Percentiles rank a stretch among this genome's conserved stretches.
phyloP scores from a whole-genome alignment of 768 basidiomycete species.

The Pleurotus tuber-regium region DNA sequence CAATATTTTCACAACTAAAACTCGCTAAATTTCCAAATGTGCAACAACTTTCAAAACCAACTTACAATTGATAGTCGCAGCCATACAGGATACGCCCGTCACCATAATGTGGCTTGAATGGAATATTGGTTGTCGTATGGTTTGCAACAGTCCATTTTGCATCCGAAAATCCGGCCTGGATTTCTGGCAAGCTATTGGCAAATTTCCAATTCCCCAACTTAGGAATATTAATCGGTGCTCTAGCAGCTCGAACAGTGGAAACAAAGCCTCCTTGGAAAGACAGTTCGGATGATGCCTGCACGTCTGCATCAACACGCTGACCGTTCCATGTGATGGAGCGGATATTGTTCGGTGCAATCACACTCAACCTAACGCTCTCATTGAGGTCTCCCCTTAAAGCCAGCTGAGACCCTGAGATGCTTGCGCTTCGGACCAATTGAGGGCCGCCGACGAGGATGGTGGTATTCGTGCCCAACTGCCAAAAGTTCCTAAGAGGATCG shows the following conservation, averaged over 20 bases:
- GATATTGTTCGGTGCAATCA: conserved; percentile 58
- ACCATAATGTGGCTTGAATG: conserved; percentile 65
- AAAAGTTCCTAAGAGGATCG: conserved; percentile 56
- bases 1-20: conserved; percentile 79
- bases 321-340: conserved; percentile 74
- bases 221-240: conserved; percentile 39
- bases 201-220: conserved; percentile 67
- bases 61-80: conserved; percentile 85
- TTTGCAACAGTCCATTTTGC: conserved; percentile 62
- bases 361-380: conserved; percentile 50
- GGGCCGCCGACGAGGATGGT: conserved; percentile 67
- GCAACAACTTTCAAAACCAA: neutral
- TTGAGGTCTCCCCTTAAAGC: conserved; percentile 70
- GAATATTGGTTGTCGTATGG: conserved; percentile 72
- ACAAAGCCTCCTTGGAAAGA: conserved; percentile 45
- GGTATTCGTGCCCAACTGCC: conserved; percentile 70
- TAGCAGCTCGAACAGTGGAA: conserved; percentile 25
- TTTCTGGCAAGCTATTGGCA: conserved; percentile 74
- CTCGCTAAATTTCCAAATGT: too few relatives aligned
- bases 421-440: conserved; percentile 59
- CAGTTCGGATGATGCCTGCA: conserved; percentile 25
- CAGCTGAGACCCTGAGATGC: conserved; percentile 46
- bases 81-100: conserved; percentile 78
- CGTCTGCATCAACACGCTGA: conserved; percentile 34
- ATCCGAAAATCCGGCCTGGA: conserved; percentile 56